phyloP scores from a whole-genome alignment of 2,329 filamentous ascomycete genomes.

The Dactylellina drechsleri region DNA sequence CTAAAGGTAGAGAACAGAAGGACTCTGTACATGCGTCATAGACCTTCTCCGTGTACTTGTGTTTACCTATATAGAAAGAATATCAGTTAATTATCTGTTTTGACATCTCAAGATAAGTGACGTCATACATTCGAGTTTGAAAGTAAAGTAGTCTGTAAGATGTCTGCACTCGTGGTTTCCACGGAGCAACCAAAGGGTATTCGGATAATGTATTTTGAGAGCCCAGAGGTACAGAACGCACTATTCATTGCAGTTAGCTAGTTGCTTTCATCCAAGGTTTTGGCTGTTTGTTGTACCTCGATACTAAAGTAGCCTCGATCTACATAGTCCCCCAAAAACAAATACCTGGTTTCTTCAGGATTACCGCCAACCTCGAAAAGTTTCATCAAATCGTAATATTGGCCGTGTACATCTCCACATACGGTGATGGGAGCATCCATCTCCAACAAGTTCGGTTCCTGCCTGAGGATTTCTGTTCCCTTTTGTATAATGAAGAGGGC shows the following conservation, averaged over 20 bases:
- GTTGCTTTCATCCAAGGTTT: not conserved
- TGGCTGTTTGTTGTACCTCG: conserved; percentile 69
- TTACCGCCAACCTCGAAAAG: conserved; percentile 98
- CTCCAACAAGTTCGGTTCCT: conserved; percentile 94
- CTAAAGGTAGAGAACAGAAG: conserved; percentile 91
- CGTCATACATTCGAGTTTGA: conserved; percentile 89
- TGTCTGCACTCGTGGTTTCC: conserved; percentile 99
- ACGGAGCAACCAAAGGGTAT: conserved; percentile 94
- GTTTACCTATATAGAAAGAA: conserved; percentile 68
- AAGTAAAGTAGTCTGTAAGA: conserved; percentile 99
- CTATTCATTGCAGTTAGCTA: conserved; percentile 63
- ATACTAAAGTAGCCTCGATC: conserved; percentile 99
- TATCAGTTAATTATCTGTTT: conserved; percentile 5
- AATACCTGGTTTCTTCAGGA: conserved; percentile 92
- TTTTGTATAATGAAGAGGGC: conserved; percentile 92
- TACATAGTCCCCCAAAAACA: conserved; percentile 97
- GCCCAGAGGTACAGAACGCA: conserved; percentile 98
- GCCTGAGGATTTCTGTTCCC: conserved; percentile 85
- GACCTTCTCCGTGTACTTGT: conserved; percentile 96
- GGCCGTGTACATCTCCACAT: conserved; percentile 96
- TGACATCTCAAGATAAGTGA: not conserved
- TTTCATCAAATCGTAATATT: conserved; percentile 99
- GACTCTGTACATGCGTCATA: conserved; percentile 99
- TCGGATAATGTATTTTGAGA: conserved; percentile 98
- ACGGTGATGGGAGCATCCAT: conserved; percentile 99